Evolutionary conservation across 768 basidiomycete genomes (phyloP), one percentile per base, ranked within the genome.

Genomic region (Flagelloscypha sp.): DNA sequence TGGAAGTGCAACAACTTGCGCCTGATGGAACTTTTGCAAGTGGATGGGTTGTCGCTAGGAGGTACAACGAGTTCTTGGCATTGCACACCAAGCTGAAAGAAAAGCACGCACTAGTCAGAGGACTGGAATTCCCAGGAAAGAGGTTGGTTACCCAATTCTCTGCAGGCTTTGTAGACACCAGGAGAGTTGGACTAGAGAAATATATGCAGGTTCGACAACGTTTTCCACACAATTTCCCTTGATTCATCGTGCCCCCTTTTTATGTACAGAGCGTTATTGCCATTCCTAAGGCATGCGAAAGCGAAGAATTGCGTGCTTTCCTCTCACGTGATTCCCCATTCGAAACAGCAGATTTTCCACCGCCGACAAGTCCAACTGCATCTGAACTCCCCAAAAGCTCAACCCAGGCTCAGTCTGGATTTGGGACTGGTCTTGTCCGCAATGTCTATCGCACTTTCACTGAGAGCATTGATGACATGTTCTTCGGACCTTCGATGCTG

Each of bases 391-490:
- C 56, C 49, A 27, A 58, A 55, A 13, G 61, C 64, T 32, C 33
- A n/a, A 45, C 41, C 9, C 28, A 57, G 2, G 41, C 48, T 2
- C 39, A 62, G 8, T 74, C 79, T 53, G 52, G 60, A 8, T 76
- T 80, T 13, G 80, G 82, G 6, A 76, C 76, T 10, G 79, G 77
- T 37, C 68, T 95, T 24, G 86, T 97, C 35, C 80, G 81, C 36
- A 83, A 79, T 16, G 73, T 99, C 38, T 98, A 94, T 53, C 79
- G 83, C 20, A 87, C 89, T 17, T 86, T 99, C 30, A 76, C 94
- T 5, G 86, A 88, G 44, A 92, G 90, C 54, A 81, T 98, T 48
- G 95, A 99, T 55, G 95, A 98, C 56, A 88, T 95, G 74, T 82
- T 94, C 59, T 89, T 94, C 45, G 92, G 88, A 3, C 93, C 86